Percentiles rank a stretch among this genome's conserved stretches.
phyloP scores from a whole-genome alignment of 306 rosid species.

The Comarum palustre region DNA sequence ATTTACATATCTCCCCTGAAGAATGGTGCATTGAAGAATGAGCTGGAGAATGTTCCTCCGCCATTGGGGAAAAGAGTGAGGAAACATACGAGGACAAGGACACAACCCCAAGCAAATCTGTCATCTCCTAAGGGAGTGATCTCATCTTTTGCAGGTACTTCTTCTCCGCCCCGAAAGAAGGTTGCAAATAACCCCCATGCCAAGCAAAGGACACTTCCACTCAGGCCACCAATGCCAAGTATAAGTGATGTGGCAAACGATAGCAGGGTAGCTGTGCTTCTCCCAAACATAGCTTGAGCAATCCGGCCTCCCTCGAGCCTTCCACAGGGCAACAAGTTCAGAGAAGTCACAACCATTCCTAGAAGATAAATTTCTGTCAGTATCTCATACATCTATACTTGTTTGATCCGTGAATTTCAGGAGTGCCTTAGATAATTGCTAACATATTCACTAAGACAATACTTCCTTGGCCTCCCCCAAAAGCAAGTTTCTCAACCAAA shows the following conservation, averaged over 20 bases:
- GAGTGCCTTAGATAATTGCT: not conserved
- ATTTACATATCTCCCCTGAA: constrained; percentile 67
- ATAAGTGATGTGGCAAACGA: constrained; percentile 69
- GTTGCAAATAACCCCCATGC: constrained; percentile 96
- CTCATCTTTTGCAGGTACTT: constrained; percentile 82
- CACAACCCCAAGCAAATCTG: constrained; percentile 81
- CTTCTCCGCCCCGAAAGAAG: constrained; percentile 89
- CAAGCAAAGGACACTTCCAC: constrained; percentile 86
- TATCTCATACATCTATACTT: not conserved
- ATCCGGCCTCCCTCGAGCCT: constrained; percentile 95
- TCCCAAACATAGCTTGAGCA: constrained; percentile 86
- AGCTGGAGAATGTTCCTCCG: constrained; percentile 76
- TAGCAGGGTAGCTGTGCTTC: constrained; percentile 64
- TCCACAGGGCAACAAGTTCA: constrained; percentile 85
- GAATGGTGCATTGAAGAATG: constrained; percentile 65
- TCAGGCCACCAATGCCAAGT: constrained; percentile 84
- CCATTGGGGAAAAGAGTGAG: constrained; percentile 87
- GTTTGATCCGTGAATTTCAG: not conserved
- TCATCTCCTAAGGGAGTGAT: constrained; percentile 70
- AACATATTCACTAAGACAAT: not conserved
- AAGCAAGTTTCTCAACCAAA: not conserved
- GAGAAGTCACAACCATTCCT: constrained; percentile 96
- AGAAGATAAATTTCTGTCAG: constrained; percentile 16
- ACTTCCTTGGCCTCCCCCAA: not conserved
- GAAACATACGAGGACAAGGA: constrained; percentile 73